Conservation (phyloP, 2,329 filamentous ascomycete genomes). For the Davidsoniella australis region DNA sequence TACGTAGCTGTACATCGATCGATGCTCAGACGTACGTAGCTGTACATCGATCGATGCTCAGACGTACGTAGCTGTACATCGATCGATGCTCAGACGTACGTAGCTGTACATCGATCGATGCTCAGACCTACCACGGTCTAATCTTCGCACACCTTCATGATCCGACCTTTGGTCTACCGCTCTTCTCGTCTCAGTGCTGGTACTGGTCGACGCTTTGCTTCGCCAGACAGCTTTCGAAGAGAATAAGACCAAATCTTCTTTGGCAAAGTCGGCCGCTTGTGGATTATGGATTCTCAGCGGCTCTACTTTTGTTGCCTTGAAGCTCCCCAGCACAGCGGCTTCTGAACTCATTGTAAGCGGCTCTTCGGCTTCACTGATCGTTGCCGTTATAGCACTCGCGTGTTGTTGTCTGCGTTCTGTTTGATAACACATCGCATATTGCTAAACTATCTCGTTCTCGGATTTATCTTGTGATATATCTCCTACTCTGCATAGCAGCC, state of each 20-base stretch:
- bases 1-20: too few relatives aligned
- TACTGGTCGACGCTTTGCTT: slow-evolving; percentile 7
- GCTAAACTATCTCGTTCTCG: neutral
- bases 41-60: too few relatives aligned
- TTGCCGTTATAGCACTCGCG: neutral
- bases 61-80: too few relatives aligned
- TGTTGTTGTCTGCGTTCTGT: slow-evolving; percentile 2
- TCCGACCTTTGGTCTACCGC: neutral
- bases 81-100: too few relatives aligned
- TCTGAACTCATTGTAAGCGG: slow-evolving; percentile 1
- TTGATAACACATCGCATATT: neutral
- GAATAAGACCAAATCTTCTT: slow-evolving; percentile 4
- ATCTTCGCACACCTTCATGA: slow-evolving; percentile 5
- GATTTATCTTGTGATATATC: neutral
- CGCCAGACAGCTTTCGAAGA: slow-evolving; percentile 3
- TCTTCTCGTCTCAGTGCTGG: slow-evolving; percentile 3
- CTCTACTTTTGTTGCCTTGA: slow-evolving; percentile 9
- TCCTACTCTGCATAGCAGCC: neutral
- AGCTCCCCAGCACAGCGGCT: slow-evolving; percentile 6
- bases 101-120: too few relatives aligned
- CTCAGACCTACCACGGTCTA: too few relatives aligned
- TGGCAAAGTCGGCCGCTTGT: slow-evolving; percentile 9
- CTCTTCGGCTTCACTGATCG: neutral
- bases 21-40: too few relatives aligned
- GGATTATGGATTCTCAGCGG: slow-evolving; percentile 13